phyloP scores from a whole-genome alignment of 352 stramenopile species.

The Stramenopiles sp. region DNA sequence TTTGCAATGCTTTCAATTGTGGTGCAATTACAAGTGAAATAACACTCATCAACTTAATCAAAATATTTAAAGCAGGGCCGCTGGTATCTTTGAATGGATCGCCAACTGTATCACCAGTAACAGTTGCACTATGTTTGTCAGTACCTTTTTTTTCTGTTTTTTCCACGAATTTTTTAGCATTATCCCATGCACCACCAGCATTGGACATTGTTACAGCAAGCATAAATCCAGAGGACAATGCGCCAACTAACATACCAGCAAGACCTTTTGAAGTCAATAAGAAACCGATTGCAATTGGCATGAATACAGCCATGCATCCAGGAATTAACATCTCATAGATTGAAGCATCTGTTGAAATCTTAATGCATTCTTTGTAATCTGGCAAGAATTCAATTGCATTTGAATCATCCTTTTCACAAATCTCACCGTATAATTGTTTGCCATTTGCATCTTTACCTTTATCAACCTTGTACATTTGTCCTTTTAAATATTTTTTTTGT shows the following conservation, averaged over 20 bases:
- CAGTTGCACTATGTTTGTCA: conserved; percentile 83
- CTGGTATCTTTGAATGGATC: conserved; percentile 92
- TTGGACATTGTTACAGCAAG: conserved; percentile 94
- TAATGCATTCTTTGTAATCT: conserved; percentile 85
- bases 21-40: conserved; percentile 73
- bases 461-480: conserved; percentile 13
- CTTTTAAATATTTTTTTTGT: conserved; percentile 46
- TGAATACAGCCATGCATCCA: conserved; percentile 91
- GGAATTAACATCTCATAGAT: conserved; percentile 96
- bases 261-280: conserved; percentile 71
- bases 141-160: conserved; percentile 81
- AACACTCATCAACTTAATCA: conserved; percentile 90
- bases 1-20: conserved; percentile 93
- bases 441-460: neutral
- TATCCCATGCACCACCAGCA: conserved; percentile 89
- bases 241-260: conserved; percentile 79
- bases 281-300: conserved; percentile 81
- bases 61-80: conserved; percentile 83
- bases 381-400: conserved; percentile 30
- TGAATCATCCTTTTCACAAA: neutral
- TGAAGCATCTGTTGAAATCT: conserved; percentile 95
- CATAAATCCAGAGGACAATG: conserved; percentile 82
- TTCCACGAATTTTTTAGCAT: conserved; percentile 96
- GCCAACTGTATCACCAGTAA: conserved; percentile 90
- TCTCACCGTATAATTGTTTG: neutral